Conservation (phyloP, 2,329 filamentous ascomycete species). For the Trichothecium sympodiale region DNA sequence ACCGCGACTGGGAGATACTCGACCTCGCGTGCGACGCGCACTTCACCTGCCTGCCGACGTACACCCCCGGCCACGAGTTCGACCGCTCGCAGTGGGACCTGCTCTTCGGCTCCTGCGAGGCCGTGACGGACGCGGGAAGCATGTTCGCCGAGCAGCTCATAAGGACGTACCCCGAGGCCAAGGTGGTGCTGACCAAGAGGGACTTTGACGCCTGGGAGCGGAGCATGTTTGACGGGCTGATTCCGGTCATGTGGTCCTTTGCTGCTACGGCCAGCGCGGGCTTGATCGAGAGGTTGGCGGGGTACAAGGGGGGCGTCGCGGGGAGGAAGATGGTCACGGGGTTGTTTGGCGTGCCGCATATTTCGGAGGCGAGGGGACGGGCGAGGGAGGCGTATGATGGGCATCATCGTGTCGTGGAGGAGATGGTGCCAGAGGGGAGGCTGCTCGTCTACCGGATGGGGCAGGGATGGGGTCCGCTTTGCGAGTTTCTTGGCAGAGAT, state of each 20-base stretch:
- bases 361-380: conserved; percentile 12
- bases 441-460: conserved; percentile 17
- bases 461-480: conserved; percentile 24
- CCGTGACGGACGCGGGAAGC: conserved; percentile 16
- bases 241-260: conserved; percentile 13
- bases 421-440: conserved; percentile 13
- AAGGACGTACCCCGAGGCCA: conserved; percentile 19
- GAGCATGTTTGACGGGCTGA: conserved; percentile 18
- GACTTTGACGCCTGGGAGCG: conserved; percentile 19
- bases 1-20: conserved; percentile 13
- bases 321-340: conserved; percentile 16
- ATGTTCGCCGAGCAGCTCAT: conserved; percentile 17
- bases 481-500: conserved; percentile 20
- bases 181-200: conserved; percentile 19
- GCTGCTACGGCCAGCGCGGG: conserved; percentile 9
- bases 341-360: conserved; percentile 12
- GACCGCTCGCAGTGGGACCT: conserved; percentile 20
- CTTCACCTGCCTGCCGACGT: conserved; percentile 14
- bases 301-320: conserved; percentile 12
- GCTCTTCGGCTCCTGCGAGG: conserved; percentile 18
- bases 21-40: conserved; percentile 17
- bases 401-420: conserved; percentile 16
- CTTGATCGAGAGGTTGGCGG: conserved; percentile 19
- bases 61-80: conserved; percentile 13
- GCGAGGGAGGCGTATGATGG: conserved; percentile 14